Percentiles rank a stretch among this genome's conserved stretches.
Evolutionary conservation across 352 stramenopile genomes (phyloP).

Genomic region (Phytophthora hybrid): DNA sequence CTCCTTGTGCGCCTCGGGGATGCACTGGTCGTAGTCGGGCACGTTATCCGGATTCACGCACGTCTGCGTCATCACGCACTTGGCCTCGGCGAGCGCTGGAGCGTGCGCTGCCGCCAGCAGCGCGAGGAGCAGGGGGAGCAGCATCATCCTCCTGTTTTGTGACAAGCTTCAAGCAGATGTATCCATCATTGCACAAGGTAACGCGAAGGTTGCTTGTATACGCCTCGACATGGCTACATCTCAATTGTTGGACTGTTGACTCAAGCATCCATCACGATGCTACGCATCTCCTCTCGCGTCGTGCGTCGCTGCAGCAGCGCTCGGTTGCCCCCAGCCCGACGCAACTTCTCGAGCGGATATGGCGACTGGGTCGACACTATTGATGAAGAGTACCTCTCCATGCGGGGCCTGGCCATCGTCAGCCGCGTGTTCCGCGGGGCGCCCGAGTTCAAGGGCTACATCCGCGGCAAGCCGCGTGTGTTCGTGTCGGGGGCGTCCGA

Average conservation of each 20-base stretch:
- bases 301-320: not conserved
- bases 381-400: constrained; percentile 35
- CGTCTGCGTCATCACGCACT: constrained; percentile 83
- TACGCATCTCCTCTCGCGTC: not conserved
- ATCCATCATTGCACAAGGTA: not conserved
- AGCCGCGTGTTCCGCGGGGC: constrained; percentile 29
- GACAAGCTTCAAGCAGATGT: constrained; percentile 22
- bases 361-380: constrained; percentile 22
- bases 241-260: no score
- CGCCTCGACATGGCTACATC: no score
- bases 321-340: not conserved
- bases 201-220: not conserved
- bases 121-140: constrained; percentile 20
- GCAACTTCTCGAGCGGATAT: constrained; percentile 22
- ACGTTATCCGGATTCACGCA: constrained; percentile 79
- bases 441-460: constrained; percentile 33
- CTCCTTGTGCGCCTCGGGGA: constrained; percentile 65
- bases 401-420: constrained; percentile 31
- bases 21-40: constrained; percentile 76
- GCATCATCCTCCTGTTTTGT: constrained; percentile 9
- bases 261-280: not conserved
- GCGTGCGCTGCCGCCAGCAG: constrained; percentile 9
- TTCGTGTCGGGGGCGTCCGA: constrained; percentile 46
- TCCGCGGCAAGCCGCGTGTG: constrained; percentile 26
- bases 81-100: constrained; percentile 19